phyloP scores from a whole-genome alignment of 2,329 filamentous ascomycete genomes.

The Tolypocladium amazonense region DNA sequence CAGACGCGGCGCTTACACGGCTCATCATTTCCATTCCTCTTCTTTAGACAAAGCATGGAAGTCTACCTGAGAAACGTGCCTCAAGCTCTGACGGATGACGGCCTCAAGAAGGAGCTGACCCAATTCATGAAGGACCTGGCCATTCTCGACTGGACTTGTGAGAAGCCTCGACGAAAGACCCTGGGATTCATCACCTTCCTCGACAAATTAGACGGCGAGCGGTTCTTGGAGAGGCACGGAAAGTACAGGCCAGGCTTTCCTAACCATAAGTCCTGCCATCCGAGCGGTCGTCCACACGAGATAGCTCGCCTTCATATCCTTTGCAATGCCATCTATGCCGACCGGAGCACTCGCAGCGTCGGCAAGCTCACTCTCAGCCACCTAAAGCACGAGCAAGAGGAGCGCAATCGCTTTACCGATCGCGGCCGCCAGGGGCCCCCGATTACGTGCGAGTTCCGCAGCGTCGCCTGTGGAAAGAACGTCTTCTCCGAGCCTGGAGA shows the following conservation, averaged over 20 bases:
- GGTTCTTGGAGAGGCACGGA: constrained; percentile 29
- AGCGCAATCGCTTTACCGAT: constrained; percentile 8
- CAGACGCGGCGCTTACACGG: background rate
- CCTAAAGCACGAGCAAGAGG: constrained; percentile 15
- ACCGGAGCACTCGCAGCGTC: constrained; percentile 21
- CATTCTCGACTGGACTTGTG: constrained; percentile 31
- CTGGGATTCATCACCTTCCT: constrained; percentile 34
- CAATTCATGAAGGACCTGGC: constrained; percentile 27
- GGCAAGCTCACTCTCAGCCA: constrained; percentile 14
- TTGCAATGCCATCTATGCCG: constrained; percentile 15
- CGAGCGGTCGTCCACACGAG: constrained; percentile 3
- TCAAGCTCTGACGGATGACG: constrained; percentile 23
- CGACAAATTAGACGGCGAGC: constrained; percentile 22
- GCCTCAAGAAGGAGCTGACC: constrained; percentile 26
- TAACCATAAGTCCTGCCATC: background rate
- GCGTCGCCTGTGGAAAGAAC: constrained; percentile 37
- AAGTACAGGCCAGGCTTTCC: constrained; percentile 9
- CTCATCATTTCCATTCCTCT: too few species aligned
- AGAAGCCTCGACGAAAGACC: constrained; percentile 25
- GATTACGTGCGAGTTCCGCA: constrained; percentile 3
- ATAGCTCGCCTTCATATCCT: constrained; percentile 20
- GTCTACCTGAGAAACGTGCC: constrained; percentile 34
- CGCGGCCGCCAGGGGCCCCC: constrained; percentile 8
- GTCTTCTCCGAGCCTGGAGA: constrained; percentile 21
- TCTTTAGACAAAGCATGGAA: constrained; percentile 26